A percentile compares a stretch with the other conserved stretches of the same genome.
Evolutionary conservation across 73 alveolate species (phyloP).

Genomic region (Symbiodinium pilosum): DNA sequence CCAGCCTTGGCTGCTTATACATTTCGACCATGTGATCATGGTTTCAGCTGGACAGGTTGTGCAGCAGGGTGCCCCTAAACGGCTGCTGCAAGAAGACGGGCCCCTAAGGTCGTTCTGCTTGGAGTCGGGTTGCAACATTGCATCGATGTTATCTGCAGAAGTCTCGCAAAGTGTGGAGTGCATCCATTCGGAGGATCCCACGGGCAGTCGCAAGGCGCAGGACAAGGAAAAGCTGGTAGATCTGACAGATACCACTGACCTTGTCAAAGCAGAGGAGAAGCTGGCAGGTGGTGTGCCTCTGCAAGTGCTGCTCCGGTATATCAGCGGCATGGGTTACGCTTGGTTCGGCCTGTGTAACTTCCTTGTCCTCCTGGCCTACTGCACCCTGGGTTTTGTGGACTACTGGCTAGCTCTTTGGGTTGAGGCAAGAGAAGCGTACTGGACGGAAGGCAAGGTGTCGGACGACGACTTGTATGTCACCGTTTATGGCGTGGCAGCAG

Average conservation of each 20-base stretch:
- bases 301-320: neutral
- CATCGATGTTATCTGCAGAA: neutral
- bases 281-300: conserved; percentile 8
- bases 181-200: neutral
- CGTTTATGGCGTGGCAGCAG: neutral
- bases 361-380: neutral
- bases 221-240: neutral
- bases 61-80: neutral
- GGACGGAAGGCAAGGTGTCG: conserved; percentile 8
- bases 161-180: neutral
- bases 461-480: neutral
- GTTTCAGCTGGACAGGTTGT: neutral
- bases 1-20: conserved; percentile 1
- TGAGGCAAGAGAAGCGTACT: neutral
- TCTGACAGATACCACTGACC: neutral
- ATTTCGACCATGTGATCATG: conserved; percentile 8
- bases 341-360: conserved; percentile 12
- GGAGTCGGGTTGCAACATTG: neutral
- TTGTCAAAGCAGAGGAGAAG: neutral
- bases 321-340: conserved; percentile 4
- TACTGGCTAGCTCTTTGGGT: conserved; percentile 7
- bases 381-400: conserved; percentile 20
- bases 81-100: neutral
- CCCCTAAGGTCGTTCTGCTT: neutral
- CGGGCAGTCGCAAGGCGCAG: neutral